Base-by-base conservation (phyloP, 805 yeast genomes). In the Wickerhamiella sergipiensis region DNA sequence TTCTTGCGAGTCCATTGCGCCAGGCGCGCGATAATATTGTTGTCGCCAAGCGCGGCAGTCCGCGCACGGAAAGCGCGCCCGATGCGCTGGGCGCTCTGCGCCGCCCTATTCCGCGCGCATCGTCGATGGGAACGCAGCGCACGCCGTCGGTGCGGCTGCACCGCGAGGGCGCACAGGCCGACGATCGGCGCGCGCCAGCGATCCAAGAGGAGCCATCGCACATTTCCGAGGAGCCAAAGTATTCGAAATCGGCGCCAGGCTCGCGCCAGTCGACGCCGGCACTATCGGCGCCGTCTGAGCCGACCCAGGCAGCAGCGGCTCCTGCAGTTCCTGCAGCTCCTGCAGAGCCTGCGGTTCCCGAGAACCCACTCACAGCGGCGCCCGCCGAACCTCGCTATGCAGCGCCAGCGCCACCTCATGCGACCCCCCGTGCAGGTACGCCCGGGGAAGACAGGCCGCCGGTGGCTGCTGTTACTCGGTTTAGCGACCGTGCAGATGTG, bases 401-500 rank as follows among this genome's bases (percentile, higher is more conserved):
- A 6, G 12, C 18, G 17, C 24, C 29, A 3, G 26, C 45, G 7
- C 17, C 17, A 3, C 18, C 45, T 7, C 45, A 21, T 19, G 39
- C 42, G 23, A 43, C 23, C 38, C n/a, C 33, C 9, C 36, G 17
- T 36, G 26, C 12, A 26, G 23, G 23, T 9, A 23, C 18, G 33
- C 47, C 24, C 47, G 19, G 26, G 9, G 39, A 31, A 18, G 40
- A 33, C 40, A 9, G 7, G 13, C 17, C 24, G n/a, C 15, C 10
- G 24, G 23, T 13, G 2, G 39, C 31, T 17, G n/a, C 36, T 4
- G 46, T n/a, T 7, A 21, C 19, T 2, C 21, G 52, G 21, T 52
- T 52, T 45, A 44, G 40, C 13, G 55, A 52, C 24, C 26, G 26
- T 12, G 47, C 46, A 18, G 51, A 52, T 36, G 55, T 52, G 12